Base-by-base conservation (phyloP, 257 asterid genomes). In the Gardenia jasminoides region DNA sequence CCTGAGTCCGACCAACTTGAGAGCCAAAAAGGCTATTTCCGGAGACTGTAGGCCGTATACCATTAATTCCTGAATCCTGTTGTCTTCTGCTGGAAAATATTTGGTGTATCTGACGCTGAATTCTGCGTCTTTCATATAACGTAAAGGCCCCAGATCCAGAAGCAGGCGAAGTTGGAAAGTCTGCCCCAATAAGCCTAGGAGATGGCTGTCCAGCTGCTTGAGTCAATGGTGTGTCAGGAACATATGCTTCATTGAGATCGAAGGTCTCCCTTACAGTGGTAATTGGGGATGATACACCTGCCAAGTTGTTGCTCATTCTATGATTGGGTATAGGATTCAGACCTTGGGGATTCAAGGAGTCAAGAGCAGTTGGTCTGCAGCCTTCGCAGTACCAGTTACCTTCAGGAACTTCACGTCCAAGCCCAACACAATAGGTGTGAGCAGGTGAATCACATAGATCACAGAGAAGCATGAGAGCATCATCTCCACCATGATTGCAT, bases 301-400 rank as follows among this genome's bases (percentile, higher is more conserved):
- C 80, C 39, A 84, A 74, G 81, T 73, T 80, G 84, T 74, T 78
- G 64, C 64, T 83, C 76, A 88, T 76, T 78, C 92, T 90, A 58
- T 82, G 78, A 84, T 88, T 91, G 28, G 87, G 75, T 7, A 81
- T 82, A 73, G 88, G 86, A 84, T 82, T 82, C 81, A 85, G 59
- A 82, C 84, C 75, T 62, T 84, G 91, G 24, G 82, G 80, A 71
- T 81, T 89, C 66, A 85, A 83, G 71, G 92, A 87, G 78, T 88
- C 90, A 76, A 87, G 87, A 70, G 87, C 93, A 48, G 92, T 85
- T 78, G 97, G 97, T 48, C 92, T 92, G 83, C 98, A 94, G 83
- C 92, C 94, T 59, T 92, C 97, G 78, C 98, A 94, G 80, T 92
- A 92, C 98, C 98, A 94, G 85, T 92, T 90, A 74, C 96, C 98